Evolutionary conservation across 2,329 filamentous ascomycete genomes (phyloP).

Genomic region (Ophiostoma ips): DNA sequence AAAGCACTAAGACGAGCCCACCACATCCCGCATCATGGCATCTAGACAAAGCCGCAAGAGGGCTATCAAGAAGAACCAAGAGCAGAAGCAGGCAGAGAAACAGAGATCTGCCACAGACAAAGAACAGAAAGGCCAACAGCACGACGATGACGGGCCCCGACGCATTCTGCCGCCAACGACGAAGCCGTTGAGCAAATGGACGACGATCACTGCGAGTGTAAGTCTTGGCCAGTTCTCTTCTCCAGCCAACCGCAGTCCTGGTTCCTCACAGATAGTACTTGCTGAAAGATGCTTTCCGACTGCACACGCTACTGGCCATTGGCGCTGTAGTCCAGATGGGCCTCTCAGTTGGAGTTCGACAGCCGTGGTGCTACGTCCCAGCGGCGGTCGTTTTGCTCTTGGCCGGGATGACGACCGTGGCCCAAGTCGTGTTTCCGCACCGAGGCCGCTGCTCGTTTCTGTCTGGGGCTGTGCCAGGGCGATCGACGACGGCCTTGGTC

Average conservation of each 20-base stretch:
- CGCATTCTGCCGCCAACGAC: background rate
- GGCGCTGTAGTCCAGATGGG: conserved; percentile 23
- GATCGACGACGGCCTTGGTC: too few species aligned
- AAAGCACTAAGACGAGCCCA: too few species aligned
- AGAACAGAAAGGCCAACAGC: background rate
- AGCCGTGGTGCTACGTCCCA: conserved; percentile 23
- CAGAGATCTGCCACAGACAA: too few species aligned
- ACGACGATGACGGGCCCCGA: background rate
- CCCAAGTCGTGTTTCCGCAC: conserved; percentile 13
- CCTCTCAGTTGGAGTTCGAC: conserved; percentile 22
- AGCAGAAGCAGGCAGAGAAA: too few species aligned
- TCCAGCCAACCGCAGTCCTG: background rate
- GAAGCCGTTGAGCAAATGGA: background rate
- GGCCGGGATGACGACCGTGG: conserved; percentile 19
- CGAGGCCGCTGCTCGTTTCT: conserved; percentile 8
- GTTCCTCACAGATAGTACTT: conserved; percentile 11
- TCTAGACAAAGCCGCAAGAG: too few species aligned
- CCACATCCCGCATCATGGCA: too few species aligned
- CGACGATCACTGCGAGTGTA: background rate
- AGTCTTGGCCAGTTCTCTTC: background rate
- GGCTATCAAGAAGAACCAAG: too few species aligned
- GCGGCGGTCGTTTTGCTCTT: conserved; percentile 18
- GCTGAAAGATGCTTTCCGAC: conserved; percentile 23
- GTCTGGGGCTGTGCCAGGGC: conserved; percentile 20
- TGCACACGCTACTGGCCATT: conserved; percentile 20